Base-by-base conservation (phyloP, 2,329 filamentous ascomycete species). In the Gnomoniopsis smithogilvyi region DNA sequence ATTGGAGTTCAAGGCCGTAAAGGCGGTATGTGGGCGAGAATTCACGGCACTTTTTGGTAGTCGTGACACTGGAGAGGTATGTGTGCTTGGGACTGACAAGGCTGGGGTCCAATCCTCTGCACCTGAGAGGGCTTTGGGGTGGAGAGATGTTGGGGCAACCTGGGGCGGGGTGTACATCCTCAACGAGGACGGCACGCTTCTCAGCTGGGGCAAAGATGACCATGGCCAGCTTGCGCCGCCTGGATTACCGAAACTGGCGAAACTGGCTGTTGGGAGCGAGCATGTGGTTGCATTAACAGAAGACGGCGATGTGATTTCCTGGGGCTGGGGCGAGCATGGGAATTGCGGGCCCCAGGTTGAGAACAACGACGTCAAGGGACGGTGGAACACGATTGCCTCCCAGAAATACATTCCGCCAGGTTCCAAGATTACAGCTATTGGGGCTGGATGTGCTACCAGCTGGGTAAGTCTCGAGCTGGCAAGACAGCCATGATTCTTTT, bases 291-390 rank as follows among this genome's bases (percentile, higher is more conserved):
- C 86, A 10, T 73, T 94, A 26, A 86, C 89, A 0, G 75, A 74
- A 11, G 78, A 81, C 21, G 85, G 85, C 1, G 82, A 87, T 53
- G 85, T 96, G 1, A 74, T 96, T 51, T 84, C 91, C 1, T 98
- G 94, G 92, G 95, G 95, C 21, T 99, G 95, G 95, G 93, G 92
- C 2, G 94, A 98, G 74, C 95, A 99, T 74, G 95, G 95, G 1
- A 99, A 99, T 71, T 99, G 95, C 71, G 95, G 95, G 3, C 83
- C 85, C 38, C 78, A 82, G 14, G 84, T 86, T 62, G 76, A 80
- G 19, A 76, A 81, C 62, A 86, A 85, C 52, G 84, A 90, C 72
- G 86, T 92, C 49, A 88, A 87, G 64, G 88, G 83, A 11, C 79
- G 79, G 61, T 91, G 83, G 79, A 92, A 88, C 68, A 75, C 84